Conservation (phyloP, 257 asterid genomes). For the Solanum pinnatisectum region DNA sequence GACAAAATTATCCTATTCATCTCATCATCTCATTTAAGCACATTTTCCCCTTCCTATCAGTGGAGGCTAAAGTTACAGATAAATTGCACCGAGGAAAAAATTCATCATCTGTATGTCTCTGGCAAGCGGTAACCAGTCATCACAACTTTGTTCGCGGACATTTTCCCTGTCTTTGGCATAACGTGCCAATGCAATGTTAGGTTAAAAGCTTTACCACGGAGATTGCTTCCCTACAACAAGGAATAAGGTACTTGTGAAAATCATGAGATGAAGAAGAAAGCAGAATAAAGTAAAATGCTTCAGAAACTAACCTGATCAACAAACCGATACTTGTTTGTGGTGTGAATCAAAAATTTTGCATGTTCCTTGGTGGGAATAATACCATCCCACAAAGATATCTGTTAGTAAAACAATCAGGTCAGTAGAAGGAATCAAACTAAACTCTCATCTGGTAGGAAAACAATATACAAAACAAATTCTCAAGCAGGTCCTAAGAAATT, state of each 20-base stretch:
- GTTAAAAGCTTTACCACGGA: slow-evolving; percentile 72
- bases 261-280: background rate
- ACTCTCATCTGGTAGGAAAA: background rate
- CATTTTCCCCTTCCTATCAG: slow-evolving; percentile 4
- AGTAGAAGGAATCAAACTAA: background rate
- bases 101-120: slow-evolving; percentile 46
- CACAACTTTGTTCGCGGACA: slow-evolving; percentile 79
- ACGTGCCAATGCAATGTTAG: slow-evolving; percentile 94
- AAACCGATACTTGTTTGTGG: slow-evolving; percentile 75
- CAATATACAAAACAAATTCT: background rate
- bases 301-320: slow-evolving; percentile 53
- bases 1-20: background rate
- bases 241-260: background rate
- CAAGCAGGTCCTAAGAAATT: background rate
- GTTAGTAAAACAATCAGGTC: slow-evolving; percentile 5
- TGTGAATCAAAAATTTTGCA: slow-evolving; percentile 66
- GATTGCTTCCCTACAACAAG: slow-evolving; percentile 70
- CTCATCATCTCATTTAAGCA: background rate
- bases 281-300: background rate
- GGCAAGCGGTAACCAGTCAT: slow-evolving; percentile 83
- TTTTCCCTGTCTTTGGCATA: slow-evolving; percentile 97
- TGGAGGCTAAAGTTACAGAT: slow-evolving; percentile 10
- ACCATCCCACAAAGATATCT: slow-evolving; percentile 93
- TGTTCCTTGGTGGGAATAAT: slow-evolving; percentile 74
- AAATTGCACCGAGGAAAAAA: background rate